These are phyloP conservation scores for Inonotus hispidus DNA, from an alignment of 1,284 basidiomycete genomes.

Conservation along the genomic window DNA sequence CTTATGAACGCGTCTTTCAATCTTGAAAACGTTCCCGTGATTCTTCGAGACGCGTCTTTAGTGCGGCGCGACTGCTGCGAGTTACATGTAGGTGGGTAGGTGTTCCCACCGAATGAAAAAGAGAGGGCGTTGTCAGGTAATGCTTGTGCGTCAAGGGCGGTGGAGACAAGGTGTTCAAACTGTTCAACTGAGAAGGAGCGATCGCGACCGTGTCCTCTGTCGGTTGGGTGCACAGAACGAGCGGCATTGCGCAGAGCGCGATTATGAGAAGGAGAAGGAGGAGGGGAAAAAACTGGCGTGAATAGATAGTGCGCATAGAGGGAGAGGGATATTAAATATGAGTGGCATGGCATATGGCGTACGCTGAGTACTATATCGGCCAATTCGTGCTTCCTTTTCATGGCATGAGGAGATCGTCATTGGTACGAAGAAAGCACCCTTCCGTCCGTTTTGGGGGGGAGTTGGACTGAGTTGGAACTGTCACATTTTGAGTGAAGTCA, in stretches of 20 bases:
- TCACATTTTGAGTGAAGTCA: too few relatives aligned
- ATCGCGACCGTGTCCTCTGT: neutral
- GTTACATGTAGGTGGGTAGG: neutral
- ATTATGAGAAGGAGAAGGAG: neutral
- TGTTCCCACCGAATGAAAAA: slow-evolving; percentile 7
- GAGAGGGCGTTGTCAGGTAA: slow-evolving; percentile 15
- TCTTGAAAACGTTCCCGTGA: neutral
- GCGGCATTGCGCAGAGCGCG: slow-evolving; percentile 5
- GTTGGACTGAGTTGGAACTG: too few relatives aligned
- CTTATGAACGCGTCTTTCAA: slow-evolving; percentile 6
- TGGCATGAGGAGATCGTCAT: neutral
- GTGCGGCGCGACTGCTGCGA: neutral
- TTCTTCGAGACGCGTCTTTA: neutral
- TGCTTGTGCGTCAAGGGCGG: slow-evolving; percentile 15
- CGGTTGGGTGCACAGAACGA: neutral
- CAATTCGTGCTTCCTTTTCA: neutral
- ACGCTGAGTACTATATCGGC: neutral
- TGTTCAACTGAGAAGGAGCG: slow-evolving; percentile 15
- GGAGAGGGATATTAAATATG: neutral
- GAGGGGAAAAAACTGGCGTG: neutral
- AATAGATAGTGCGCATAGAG: neutral
- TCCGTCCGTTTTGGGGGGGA: neutral
- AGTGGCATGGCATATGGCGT: neutral
- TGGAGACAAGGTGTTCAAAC: slow-evolving; percentile 15
- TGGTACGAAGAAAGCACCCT: neutral